phyloP scores from a whole-genome alignment of 805 yeast species.

The Suhomyces faveliae region DNA sequence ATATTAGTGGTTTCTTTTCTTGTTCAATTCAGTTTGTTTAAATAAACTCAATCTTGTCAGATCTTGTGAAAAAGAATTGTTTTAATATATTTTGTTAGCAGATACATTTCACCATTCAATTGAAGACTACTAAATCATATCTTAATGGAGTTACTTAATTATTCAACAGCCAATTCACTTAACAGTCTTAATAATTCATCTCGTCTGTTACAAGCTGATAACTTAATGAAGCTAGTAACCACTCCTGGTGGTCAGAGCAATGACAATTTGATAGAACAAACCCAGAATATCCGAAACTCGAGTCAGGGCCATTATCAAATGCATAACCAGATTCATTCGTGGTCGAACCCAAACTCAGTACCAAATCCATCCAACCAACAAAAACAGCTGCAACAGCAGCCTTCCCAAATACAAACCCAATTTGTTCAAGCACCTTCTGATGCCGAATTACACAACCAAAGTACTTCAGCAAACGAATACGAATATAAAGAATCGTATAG shows the following conservation, averaged over 20 bases:
- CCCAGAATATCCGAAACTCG: neutral
- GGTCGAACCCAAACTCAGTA: neutral
- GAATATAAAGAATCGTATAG: slow-evolving; percentile 14
- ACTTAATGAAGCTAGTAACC: slow-evolving; percentile 3
- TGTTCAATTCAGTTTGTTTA: neutral
- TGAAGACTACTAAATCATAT: neutral
- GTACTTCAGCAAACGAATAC: slow-evolving; percentile 9
- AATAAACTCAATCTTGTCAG: slow-evolving; percentile 7
- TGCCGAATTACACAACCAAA: slow-evolving; percentile 8
- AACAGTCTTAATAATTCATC: neutral
- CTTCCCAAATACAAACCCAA: neutral
- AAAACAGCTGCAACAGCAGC: slow-evolving; percentile 4
- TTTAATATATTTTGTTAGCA: neutral
- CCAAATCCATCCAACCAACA: slow-evolving; percentile 4
- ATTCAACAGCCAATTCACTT: neutral
- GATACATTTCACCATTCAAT: neutral
- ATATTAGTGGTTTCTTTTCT: neutral
- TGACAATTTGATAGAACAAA: neutral
- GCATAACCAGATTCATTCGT: neutral
- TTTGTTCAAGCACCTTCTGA: slow-evolving; percentile 7
- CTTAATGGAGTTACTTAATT: slow-evolving; percentile 8
- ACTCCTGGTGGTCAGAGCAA: neutral
- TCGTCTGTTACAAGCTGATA: slow-evolving; percentile 4
- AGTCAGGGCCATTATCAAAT: neutral
- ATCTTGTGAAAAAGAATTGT: neutral